Base-by-base conservation (phyloP, 2,329 filamentous ascomycete genomes). In the Cladosporium sphaerospermum region DNA sequence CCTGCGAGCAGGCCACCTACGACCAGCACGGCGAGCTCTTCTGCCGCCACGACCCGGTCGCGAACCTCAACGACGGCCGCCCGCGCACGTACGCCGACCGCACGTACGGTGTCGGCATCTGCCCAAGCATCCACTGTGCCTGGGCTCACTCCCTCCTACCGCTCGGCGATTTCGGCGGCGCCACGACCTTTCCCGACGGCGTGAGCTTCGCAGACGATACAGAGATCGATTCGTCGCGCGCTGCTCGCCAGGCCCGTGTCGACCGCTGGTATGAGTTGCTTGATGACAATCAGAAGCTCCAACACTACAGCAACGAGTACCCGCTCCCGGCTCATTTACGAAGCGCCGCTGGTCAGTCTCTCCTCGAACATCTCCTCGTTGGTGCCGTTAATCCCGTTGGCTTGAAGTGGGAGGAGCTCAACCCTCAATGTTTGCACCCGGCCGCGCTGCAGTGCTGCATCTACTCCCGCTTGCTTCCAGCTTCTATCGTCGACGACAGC, bases 131-230 rank as follows among this genome's bases (percentile, higher is more conserved):
- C 11, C 53, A 58, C 46, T 59, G 57, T 39, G 34, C 42, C 10
- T 53, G 50, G 50, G 13, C 23, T 8, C 18, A 33, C 8, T 32
- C 9, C 6, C 19, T 53, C n/a, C 33, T 53, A 2, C 50, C 50
- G 13, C 10, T 52, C 14, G 47, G 47, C 3, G 50, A 53, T 4
- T 53, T 39, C 28, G 56, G 53, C 34, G 48, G 50, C 11, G 49
- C 55, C 14, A 65, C 60, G 49, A 59, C 45, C 8, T 65, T 68
- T 46, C 59, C 67, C 18, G 62, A 56, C 1, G 36, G 36, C 36
- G 62, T 61, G 6, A 62, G 60, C 33, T 66, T 67, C 46, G 67
- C 62, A 43, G 56, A 59, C 18, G 57, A 58, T 33, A 50, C 48
- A 4, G 39, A 45, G 2, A 57, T 56, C 40, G 52, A 54, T 31